These are phyloP conservation scores for Aurifilum marmelostoma DNA, from an alignment of 2,329 filamentous ascomycete species.

Conservation along the genomic window DNA sequence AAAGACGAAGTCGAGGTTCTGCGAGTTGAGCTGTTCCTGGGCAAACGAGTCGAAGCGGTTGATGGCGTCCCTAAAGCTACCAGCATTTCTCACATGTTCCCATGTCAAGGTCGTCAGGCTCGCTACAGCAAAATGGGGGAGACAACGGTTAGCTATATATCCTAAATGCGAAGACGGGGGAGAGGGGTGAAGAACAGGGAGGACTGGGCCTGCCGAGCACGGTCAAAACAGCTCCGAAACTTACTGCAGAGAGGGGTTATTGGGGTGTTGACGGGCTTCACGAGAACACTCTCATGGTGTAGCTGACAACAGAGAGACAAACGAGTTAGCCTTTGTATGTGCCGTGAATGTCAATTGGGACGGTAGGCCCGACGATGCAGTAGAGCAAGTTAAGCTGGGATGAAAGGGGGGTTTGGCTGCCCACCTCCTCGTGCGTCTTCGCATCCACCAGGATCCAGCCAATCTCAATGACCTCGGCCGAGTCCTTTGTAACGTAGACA, in stretches of 20 bases:
- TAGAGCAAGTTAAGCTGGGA: slow-evolving; percentile 16
- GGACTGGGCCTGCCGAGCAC: slow-evolving; percentile 1
- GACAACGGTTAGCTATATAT: slow-evolving; percentile 6
- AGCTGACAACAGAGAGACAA: slow-evolving; percentile 59
- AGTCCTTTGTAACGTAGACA: slow-evolving; percentile 99
- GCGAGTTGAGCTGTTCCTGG: slow-evolving; percentile 84
- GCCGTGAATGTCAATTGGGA: background rate
- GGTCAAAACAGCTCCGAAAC: slow-evolving; percentile 45
- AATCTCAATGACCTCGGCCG: slow-evolving; percentile 97
- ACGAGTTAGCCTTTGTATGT: slow-evolving; percentile 12
- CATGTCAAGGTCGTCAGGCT: slow-evolving; percentile 97
- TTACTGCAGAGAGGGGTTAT: slow-evolving; percentile 99
- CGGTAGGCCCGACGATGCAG: slow-evolving; percentile 19
- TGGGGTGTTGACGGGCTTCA: slow-evolving; percentile 97
- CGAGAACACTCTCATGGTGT: slow-evolving; percentile 91
- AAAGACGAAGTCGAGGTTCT: slow-evolving; percentile 96
- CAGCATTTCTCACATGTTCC: slow-evolving; percentile 98
- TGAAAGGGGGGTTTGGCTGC: slow-evolving; percentile 34
- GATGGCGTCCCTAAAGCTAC: slow-evolving; percentile 95
- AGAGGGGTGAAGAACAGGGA: background rate
- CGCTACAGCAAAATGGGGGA: slow-evolving; percentile 57
- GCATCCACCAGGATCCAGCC: slow-evolving; percentile 96
- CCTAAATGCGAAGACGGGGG: slow-evolving; percentile 11
- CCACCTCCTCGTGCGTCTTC: slow-evolving; percentile 89
- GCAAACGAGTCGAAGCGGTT: slow-evolving; percentile 93